These are phyloP conservation scores for Myxozyma monticola DNA, from an alignment of 805 yeast genomes.

Conservation along the genomic window DNA sequence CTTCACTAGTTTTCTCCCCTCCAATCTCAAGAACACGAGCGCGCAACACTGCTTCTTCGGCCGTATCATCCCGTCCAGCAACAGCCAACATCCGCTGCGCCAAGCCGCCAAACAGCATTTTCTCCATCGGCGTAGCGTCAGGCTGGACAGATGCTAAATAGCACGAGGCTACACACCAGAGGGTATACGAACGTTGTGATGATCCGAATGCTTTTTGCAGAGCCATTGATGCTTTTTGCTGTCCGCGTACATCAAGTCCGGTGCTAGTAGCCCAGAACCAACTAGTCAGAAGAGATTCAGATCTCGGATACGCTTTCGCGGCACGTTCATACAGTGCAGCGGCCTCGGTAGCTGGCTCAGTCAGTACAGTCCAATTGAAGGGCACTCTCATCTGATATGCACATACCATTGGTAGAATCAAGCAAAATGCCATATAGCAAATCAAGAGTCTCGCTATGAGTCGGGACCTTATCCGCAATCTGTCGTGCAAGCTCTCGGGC, in stretches of 20 bases:
- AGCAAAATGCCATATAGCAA: slow-evolving; percentile 22
- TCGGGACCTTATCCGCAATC: slow-evolving; percentile 17
- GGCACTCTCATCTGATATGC: no score
- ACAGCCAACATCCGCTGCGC: slow-evolving; percentile 58
- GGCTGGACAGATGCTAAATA: slow-evolving; percentile 34
- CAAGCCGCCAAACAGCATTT: slow-evolving; percentile 55
- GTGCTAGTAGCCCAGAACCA: slow-evolving; percentile 31
- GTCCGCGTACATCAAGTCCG: slow-evolving; percentile 28
- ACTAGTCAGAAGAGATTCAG: slow-evolving; percentile 13
- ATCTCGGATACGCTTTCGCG: slow-evolving; percentile 24
- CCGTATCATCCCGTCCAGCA: slow-evolving; percentile 52
- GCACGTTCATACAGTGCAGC: slow-evolving; percentile 23
- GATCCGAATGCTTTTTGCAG: slow-evolving; percentile 22
- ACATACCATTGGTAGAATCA: slow-evolving; percentile 24
- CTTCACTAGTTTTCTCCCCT: slow-evolving; percentile 35
- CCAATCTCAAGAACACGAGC: slow-evolving; percentile 47
- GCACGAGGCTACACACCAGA: slow-evolving; percentile 23
- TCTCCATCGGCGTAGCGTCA: slow-evolving; percentile 48
- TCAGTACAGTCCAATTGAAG: no score
- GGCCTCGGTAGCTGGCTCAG: slow-evolving; percentile 19
- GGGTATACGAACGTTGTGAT: slow-evolving; percentile 12
- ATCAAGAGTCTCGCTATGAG: slow-evolving; percentile 17
- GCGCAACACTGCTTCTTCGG: slow-evolving; percentile 68
- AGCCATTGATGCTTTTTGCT: slow-evolving; percentile 30
- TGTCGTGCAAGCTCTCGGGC: slow-evolving; percentile 16